Percentiles rank a stretch among this genome's conserved stretches.
Conservation (phyloP, 2,329 filamentous ascomycete genomes). For the Talaromyces funiculosus region DNA sequence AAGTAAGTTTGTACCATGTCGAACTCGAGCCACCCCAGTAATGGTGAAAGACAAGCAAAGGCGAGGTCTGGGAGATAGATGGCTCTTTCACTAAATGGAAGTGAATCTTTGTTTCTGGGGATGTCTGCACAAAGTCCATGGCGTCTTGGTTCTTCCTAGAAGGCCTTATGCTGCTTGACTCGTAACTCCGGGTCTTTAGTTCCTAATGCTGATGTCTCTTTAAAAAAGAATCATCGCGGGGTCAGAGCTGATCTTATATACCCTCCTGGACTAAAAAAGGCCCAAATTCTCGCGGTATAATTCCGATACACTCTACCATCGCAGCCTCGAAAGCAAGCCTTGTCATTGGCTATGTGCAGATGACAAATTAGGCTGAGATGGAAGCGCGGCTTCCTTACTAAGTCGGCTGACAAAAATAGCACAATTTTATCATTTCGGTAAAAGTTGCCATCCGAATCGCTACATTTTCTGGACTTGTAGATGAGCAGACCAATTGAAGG, state of each 20-base stretch:
- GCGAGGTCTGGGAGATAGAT: neutral
- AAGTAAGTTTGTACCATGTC: constrained; percentile 28
- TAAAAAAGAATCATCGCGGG: neutral
- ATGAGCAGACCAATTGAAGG: neutral
- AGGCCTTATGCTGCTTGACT: neutral
- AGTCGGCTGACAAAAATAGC: neutral
- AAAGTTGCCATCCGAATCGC: neutral
- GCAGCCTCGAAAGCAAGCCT: neutral
- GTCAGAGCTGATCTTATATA: neutral
- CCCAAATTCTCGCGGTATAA: neutral
- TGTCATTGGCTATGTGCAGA: neutral
- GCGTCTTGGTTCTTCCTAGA: neutral
- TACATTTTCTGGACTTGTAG: neutral
- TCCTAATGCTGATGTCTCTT: no score
- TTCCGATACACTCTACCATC: neutral
- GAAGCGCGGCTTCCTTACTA: neutral
- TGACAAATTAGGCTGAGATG: neutral
- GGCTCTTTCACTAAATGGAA: constrained; percentile 11
- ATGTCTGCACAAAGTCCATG: constrained; percentile 8
- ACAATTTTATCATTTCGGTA: neutral
- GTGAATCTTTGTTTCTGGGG: constrained; percentile 14
- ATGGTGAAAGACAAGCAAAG: constrained; percentile 32
- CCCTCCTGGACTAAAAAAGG: neutral
- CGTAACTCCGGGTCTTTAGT: neutral
- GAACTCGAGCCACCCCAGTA: constrained; percentile 36